Evolutionary conservation across 495 filamentous ascomycete genomes (phyloP).

Genomic region (Hyaloscypha hepaticicola): DNA sequence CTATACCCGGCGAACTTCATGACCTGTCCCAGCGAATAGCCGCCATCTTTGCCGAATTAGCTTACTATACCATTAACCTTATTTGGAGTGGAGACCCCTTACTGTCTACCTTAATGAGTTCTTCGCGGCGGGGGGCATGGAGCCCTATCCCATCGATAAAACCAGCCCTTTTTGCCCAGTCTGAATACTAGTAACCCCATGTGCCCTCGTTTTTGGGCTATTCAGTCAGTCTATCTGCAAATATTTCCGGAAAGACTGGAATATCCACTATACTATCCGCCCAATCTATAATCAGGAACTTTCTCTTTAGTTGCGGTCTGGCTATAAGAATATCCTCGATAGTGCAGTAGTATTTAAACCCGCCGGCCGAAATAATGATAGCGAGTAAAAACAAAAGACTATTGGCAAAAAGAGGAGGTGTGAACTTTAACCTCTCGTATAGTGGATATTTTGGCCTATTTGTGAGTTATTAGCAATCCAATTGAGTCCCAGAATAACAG

Average conservation of each 20-base stretch:
- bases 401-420: conserved; percentile 17
- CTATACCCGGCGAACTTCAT: conserved; percentile 29
- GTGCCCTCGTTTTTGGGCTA: conserved; percentile 24
- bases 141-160: conserved; percentile 17
- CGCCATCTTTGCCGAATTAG: conserved; percentile 23
- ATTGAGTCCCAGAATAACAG: not conserved
- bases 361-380: conserved; percentile 20
- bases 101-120: conserved; percentile 20
- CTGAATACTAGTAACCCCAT: conserved; percentile 17
- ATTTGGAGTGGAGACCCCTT: not conserved
- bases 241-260: conserved; percentile 23
- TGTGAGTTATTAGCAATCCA: not conserved
- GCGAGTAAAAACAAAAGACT: conserved; percentile 17
- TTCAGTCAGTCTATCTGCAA: conserved; percentile 19
- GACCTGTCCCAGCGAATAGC: conserved; percentile 28
- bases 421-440: conserved; percentile 1
- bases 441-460: conserved; percentile 9
- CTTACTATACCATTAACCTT: conserved; percentile 12
- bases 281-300: conserved; percentile 22
- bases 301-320: conserved; percentile 14
- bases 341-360: conserved; percentile 14
- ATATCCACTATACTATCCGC: conserved; percentile 11
- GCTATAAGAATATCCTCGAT: conserved; percentile 12
- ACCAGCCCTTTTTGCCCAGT: conserved; percentile 22
- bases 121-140: conserved; percentile 19